Evolutionary conservation across 2,329 filamentous ascomycete genomes (phyloP).

Genomic region (Colletotrichum sp.): DNA sequence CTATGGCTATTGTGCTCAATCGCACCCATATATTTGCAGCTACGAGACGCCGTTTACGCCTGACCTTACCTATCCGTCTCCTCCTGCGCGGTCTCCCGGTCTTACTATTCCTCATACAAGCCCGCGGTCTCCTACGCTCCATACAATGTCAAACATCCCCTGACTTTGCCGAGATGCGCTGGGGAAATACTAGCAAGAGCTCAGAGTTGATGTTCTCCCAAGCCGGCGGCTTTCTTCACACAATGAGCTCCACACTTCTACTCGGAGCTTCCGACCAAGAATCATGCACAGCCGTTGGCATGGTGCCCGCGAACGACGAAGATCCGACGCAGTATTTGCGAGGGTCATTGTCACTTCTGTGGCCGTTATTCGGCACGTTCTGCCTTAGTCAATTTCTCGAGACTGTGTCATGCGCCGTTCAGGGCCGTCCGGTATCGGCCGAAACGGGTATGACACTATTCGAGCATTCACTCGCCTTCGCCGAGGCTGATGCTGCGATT

Average conservation of each 20-base stretch:
- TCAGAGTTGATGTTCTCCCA: conserved; percentile 74
- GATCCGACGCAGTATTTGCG: conserved; percentile 60
- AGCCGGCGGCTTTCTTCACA: conserved; percentile 73
- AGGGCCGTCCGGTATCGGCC: conserved; percentile 78
- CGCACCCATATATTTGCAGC: conserved; percentile 94
- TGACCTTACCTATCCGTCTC: conserved; percentile 76
- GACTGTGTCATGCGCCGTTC: conserved; percentile 84
- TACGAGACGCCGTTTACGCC: conserved; percentile 77
- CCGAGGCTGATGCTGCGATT: conserved; percentile 90
- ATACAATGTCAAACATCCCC: conserved; percentile 91
- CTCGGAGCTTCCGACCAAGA: conserved; percentile 75
- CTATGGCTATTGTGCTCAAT: conserved; percentile 86
- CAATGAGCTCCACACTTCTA: conserved; percentile 73
- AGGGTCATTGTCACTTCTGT: conserved; percentile 79
- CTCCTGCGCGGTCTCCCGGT: conserved; percentile 75
- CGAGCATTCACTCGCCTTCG: conserved; percentile 94
- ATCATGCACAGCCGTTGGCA: conserved; percentile 77
- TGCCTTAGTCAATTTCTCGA: conserved; percentile 86
- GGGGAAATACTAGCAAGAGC: conserved; percentile 69
- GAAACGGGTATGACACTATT: conserved; percentile 97
- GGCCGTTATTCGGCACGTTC: conserved; percentile 75
- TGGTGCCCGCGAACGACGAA: conserved; percentile 65
- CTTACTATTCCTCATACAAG: conserved; percentile 71
- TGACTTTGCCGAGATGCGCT: conserved; percentile 71
- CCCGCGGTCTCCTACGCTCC: conserved; percentile 75